Base-by-base conservation (phyloP, 768 basidiomycete genomes). In the Suillus placidus region DNA sequence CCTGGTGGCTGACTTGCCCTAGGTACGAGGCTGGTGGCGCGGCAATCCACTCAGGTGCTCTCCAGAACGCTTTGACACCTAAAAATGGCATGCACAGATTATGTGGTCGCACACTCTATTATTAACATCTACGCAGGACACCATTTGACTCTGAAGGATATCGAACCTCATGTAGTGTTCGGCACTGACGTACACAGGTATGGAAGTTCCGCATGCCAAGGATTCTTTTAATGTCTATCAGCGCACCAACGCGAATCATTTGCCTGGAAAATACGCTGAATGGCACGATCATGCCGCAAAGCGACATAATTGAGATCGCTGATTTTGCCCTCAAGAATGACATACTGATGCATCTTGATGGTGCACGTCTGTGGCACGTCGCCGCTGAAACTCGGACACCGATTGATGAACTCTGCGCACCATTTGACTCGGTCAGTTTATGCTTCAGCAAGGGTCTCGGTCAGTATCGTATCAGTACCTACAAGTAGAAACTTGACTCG, bases 371-470 rank as follows among this genome's bases (percentile, higher is more conserved):
- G 62, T 98, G 95, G 96, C 93, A 99, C 69, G 94, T 90, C 14
- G 92, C 92, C 6, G 87, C 89, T 6, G 92, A 89, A 77, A 91
- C 89, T 1, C 82, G 80, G 8, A 86, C 79, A 10, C 75, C 88
- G 1, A 73, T 99, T 57, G 87, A 88, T 62, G 90, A 91, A 66
- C 85, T 98, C 9, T 91, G 91, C 72, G 87, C 83, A 30, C 95
- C 95, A 0, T 97, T 98, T 78, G 96, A 99, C 74, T 89, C 93
- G 0, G 88, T 95, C 71, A 95, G 92, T 67, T 75, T 97, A n/a
- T 99, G 97, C 82, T 88, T 99, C 78, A 96, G 94, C 81, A 99
- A 99, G 80, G 97, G 96, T 47, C 84, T 99, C 56, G 96, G 96
- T 94, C 67, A 65, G 81, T 76, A 26, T 45, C 51, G 63, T 47